Conservation (phyloP, 768 basidiomycete species). For the Mycena belliarum region DNA sequence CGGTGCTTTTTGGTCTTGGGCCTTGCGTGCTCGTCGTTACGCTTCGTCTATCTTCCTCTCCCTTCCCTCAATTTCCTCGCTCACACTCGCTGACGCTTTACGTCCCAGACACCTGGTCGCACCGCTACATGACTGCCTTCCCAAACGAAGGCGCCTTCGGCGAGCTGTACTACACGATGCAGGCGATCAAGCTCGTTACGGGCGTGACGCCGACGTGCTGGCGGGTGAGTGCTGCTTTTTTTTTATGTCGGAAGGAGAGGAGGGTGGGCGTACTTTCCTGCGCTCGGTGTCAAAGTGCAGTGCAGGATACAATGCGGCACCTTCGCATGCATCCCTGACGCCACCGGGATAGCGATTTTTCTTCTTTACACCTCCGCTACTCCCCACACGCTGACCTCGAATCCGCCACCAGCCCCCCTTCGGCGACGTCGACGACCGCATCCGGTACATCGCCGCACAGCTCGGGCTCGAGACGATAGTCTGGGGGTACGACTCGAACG, state of each 20-base stretch:
- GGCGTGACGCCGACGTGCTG: conserved; percentile 63
- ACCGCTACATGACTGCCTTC: conserved; percentile 59
- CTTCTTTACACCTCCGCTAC: not conserved
- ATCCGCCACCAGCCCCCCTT: conserved; percentile 22
- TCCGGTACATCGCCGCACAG: conserved; percentile 17
- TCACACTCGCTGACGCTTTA: not conserved
- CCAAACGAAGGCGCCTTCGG: conserved; percentile 70
- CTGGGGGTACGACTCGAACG: conserved; percentile 71
- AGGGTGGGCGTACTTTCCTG: too few species aligned
- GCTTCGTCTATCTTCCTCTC: too few species aligned
- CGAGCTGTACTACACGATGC: conserved; percentile 69
- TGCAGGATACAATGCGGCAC: too few species aligned
- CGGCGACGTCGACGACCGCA: conserved; percentile 21
- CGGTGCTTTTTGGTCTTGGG: too few species aligned
- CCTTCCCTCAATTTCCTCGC: too few species aligned
- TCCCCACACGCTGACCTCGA: not conserved
- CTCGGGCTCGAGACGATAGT: conserved; percentile 51
- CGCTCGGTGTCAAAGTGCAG: too few species aligned
- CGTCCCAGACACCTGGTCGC: conserved; percentile 51
- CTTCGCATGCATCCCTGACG: too few species aligned
- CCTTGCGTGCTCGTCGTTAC: too few species aligned
- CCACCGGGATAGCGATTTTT: too few species aligned
- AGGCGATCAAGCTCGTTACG: conserved; percentile 54
- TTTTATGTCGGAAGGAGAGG: too few species aligned
- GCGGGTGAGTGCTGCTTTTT: conserved; percentile 41